Evolutionary conservation across 2,329 filamentous ascomycete species (phyloP).

Genomic region (Ascosphaera pollenicola): DNA sequence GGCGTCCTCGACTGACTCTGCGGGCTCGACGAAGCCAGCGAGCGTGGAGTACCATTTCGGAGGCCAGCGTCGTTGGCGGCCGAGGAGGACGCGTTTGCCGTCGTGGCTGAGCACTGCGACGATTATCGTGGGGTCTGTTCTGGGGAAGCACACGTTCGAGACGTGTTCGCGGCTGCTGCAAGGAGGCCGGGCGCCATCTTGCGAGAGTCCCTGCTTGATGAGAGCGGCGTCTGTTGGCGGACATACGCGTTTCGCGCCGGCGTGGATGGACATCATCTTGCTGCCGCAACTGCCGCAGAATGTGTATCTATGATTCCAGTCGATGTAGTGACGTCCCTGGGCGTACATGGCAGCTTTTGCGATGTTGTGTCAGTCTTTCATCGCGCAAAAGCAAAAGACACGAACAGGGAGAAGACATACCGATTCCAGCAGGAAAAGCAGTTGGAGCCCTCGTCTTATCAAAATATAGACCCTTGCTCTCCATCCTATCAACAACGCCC

Average conservation of each 20-base stretch:
- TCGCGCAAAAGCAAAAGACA: neutral
- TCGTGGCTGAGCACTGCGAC: constrained; percentile 74
- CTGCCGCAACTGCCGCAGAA: constrained; percentile 83
- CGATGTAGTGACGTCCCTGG: constrained; percentile 65
- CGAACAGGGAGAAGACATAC: constrained; percentile 18
- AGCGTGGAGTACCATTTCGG: constrained; percentile 72
- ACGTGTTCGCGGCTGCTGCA: constrained; percentile 69
- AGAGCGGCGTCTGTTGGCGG: constrained; percentile 21
- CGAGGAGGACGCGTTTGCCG: constrained; percentile 56
- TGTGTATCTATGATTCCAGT: constrained; percentile 86
- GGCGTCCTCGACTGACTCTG: constrained; percentile 66
- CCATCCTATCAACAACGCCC: constrained; percentile 34
- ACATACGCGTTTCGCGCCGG: constrained; percentile 22
- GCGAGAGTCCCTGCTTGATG: constrained; percentile 10
- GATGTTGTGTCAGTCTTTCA: neutral
- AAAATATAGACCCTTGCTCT: constrained; percentile 42
- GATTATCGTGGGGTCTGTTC: constrained; percentile 88
- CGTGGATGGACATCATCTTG: constrained; percentile 38
- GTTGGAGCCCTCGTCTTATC: constrained; percentile 42
- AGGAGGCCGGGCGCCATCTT: constrained; percentile 28
- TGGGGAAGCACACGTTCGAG: constrained; percentile 78
- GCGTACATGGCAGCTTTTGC: constrained; percentile 64
- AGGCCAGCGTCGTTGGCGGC: constrained; percentile 67
- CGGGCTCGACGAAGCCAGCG: constrained; percentile 67
- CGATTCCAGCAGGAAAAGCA: constrained; percentile 36